phyloP scores from a whole-genome alignment of 1,139 yeast genomes.

The Ogataea hybrid region DNA sequence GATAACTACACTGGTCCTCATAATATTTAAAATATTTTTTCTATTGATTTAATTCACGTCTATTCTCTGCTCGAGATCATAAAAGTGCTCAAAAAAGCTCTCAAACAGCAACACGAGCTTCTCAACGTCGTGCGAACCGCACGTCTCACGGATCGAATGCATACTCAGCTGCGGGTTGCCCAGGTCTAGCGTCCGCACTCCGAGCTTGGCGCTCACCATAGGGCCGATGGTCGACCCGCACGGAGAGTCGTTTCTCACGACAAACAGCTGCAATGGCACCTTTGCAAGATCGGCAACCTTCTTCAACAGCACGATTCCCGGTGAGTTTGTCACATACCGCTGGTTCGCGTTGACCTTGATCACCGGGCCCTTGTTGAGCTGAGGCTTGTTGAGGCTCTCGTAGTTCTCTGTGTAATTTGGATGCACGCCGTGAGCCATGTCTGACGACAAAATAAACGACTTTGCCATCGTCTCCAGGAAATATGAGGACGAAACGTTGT shows the following conservation, averaged over 20 bases:
- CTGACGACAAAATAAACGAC: slow-evolving; percentile 88
- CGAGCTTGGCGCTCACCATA: slow-evolving; percentile 81
- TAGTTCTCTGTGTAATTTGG: slow-evolving; percentile 82
- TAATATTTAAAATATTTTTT: slow-evolving; percentile 1
- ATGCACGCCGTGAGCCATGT: slow-evolving; percentile 96
- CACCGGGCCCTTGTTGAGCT: slow-evolving; percentile 85
- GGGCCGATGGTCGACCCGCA: slow-evolving; percentile 99
- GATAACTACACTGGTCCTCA: neutral
- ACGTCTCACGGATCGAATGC: slow-evolving; percentile 96
- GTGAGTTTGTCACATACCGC: slow-evolving; percentile 90
- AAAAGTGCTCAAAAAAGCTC: slow-evolving; percentile 54
- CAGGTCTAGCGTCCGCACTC: slow-evolving; percentile 84
- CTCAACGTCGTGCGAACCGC: slow-evolving; percentile 75
- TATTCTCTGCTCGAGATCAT: slow-evolving; percentile 34
- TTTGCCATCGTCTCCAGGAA: slow-evolving; percentile 69
- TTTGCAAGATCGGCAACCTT: slow-evolving; percentile 63
- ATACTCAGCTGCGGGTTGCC: slow-evolving; percentile 94
- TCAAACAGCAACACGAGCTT: slow-evolving; percentile 60
- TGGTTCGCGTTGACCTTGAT: slow-evolving; percentile 93
- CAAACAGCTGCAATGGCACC: slow-evolving; percentile 79
- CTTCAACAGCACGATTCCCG: slow-evolving; percentile 79
- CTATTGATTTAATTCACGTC: slow-evolving; percentile 28
- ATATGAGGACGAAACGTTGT: slow-evolving; percentile 29
- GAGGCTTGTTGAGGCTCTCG: slow-evolving; percentile 77
- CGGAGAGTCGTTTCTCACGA: slow-evolving; percentile 86